Conservation (phyloP, 192 early-diverging fungal species). For the Coemansia guatemalensis region DNA sequence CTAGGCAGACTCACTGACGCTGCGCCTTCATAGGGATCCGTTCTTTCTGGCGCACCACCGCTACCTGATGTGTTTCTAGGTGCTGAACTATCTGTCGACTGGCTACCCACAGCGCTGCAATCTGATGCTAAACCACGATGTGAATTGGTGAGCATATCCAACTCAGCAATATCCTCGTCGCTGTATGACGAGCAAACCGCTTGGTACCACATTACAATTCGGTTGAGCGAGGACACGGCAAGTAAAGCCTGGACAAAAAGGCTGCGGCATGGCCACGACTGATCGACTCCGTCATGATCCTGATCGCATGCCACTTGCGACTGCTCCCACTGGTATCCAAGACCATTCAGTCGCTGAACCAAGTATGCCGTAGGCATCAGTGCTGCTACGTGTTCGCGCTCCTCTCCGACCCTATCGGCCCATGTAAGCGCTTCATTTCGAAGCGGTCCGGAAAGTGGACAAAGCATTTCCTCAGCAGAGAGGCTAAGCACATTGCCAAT, state of each 20-base stretch:
- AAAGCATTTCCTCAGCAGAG: constrained; percentile 34
- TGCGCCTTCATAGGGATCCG: no score
- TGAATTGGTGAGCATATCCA: constrained; percentile 15
- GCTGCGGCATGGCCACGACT: constrained; percentile 45
- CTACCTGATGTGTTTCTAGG: no score
- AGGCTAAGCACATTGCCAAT: constrained; percentile 34
- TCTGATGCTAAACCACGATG: neutral
- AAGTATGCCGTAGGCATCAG: constrained; percentile 40
- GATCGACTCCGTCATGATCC: neutral
- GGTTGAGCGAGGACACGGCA: constrained; percentile 48
- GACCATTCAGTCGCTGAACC: constrained; percentile 27
- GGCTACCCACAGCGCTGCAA: neutral
- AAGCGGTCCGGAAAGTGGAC: constrained; percentile 24
- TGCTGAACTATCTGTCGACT: neutral
- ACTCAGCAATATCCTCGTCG: constrained; percentile 32
- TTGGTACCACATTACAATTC: constrained; percentile 42
- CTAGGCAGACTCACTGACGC: no score
- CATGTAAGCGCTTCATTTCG: constrained; percentile 16
- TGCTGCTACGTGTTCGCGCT: constrained; percentile 9
- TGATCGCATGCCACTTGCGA: neutral
- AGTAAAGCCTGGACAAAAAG: constrained; percentile 37
- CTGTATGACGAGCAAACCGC: constrained; percentile 35
- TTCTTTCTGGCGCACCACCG: no score
- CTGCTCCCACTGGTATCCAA: constrained; percentile 37
- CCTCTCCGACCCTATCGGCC: constrained; percentile 3